Percentiles rank a stretch among this genome's conserved stretches.
Conservation (phyloP, 805 yeast species). For the Scheffersomyces stipitis region DNA sequence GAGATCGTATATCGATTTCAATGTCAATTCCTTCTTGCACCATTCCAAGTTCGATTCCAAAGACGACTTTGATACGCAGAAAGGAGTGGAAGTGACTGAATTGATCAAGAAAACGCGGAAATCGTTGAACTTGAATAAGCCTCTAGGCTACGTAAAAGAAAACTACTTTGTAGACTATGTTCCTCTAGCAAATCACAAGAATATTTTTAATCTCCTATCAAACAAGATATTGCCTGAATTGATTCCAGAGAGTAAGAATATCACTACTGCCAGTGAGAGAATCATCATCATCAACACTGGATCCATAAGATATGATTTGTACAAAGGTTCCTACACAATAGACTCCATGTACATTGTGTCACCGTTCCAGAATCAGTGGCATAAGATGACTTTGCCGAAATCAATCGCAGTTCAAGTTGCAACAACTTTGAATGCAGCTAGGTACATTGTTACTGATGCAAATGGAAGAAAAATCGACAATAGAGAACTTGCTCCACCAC, state of each 20-base stretch:
- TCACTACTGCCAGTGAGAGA: conserved; percentile 19
- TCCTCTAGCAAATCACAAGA: conserved; percentile 49
- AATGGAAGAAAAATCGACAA: conserved; percentile 9
- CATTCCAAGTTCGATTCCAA: conserved; percentile 46
- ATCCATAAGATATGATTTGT: conserved; percentile 81
- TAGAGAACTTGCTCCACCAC: conserved; percentile 20
- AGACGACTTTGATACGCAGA: conserved; percentile 49
- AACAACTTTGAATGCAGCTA: conserved; percentile 55
- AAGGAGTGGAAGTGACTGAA: conserved; percentile 52
- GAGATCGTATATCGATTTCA: conserved; percentile 83
- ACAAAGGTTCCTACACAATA: conserved; percentile 77
- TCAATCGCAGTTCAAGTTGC: conserved; percentile 55
- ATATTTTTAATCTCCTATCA: conserved; percentile 60
- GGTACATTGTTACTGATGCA: conserved; percentile 35
- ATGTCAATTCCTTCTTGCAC: conserved; percentile 61
- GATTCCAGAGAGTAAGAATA: conserved; percentile 21
- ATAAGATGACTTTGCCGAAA: conserved; percentile 58
- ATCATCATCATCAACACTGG: conserved; percentile 80
- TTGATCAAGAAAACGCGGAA: conserved; percentile 44
- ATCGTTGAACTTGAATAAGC: conserved; percentile 52
- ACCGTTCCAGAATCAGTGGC: conserved; percentile 85
- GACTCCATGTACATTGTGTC: conserved; percentile 82
- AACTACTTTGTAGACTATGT: conserved; percentile 69
- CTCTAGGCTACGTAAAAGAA: conserved; percentile 64
- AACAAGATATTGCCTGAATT: conserved; percentile 53